These are phyloP conservation scores for Carnegiea gigantea DNA, from an alignment of 179 eudicot genomes.

Conservation along the genomic window DNA sequence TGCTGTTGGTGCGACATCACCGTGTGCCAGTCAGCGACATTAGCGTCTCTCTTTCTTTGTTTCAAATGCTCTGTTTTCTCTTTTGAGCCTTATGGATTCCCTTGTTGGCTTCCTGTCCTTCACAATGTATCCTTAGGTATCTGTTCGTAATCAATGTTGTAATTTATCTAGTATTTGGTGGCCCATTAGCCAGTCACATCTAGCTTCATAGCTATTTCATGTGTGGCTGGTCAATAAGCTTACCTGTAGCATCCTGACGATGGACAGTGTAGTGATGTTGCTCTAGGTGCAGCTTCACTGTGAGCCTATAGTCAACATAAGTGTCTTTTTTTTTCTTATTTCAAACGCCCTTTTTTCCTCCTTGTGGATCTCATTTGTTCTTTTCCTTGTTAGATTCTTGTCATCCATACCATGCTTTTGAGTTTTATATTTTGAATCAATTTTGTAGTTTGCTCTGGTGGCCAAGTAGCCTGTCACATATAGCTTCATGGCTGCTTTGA, in stretches of 20 bases:
- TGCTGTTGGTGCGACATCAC: constrained; percentile 15
- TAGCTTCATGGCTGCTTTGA: constrained; percentile 22
- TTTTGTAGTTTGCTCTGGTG: constrained; percentile 14
- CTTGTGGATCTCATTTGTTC: not conserved
- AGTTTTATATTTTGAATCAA: not conserved
- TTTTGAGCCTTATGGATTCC: not conserved
- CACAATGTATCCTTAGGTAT: not conserved
- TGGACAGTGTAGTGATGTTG: constrained; percentile 18
- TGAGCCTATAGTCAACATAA: constrained; percentile 20
- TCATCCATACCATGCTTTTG: not conserved
- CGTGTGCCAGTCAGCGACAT: constrained; percentile 21
- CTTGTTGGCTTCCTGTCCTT: not conserved
- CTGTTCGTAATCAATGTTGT: not conserved
- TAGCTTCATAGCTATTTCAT: constrained; percentile 23
- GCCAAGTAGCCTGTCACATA: constrained; percentile 42
- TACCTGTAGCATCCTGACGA: constrained; percentile 21
- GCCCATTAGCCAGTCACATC: constrained; percentile 43
- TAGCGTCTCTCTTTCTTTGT: not conserved
- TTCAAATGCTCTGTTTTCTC: not conserved
- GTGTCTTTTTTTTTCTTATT: not conserved
- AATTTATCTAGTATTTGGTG: constrained; percentile 12
- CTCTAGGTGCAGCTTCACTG: constrained; percentile 14
- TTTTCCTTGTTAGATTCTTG: not conserved
- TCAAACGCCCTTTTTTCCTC: not conserved
- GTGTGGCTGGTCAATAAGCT: constrained; percentile 42